A percentile compares a stretch with the other conserved stretches of the same genome.
These are phyloP conservation scores for Monilinia fructigena DNA, from an alignment of 2,329 filamentous ascomycete species.

Conservation along the genomic window DNA sequence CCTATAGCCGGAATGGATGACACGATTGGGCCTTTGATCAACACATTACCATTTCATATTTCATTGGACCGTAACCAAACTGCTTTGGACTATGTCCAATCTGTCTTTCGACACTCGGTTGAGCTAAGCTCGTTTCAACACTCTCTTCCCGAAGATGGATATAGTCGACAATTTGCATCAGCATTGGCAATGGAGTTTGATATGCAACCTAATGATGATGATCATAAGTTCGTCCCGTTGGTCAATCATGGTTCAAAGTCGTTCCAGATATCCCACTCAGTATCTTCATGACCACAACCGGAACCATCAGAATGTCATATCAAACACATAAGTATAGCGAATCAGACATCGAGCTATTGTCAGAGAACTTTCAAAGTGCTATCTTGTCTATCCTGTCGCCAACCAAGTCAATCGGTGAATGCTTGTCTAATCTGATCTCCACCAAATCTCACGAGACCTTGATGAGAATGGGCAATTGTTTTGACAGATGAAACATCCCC, in stretches of 20 bases:
- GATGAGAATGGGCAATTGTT: conserved; percentile 20
- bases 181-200: conserved; percentile 16
- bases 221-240: conserved; percentile 4
- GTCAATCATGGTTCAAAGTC: conserved; percentile 12
- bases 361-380: neutral
- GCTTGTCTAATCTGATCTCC: conserved; percentile 1
- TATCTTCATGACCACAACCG: conserved; percentile 12
- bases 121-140: conserved; percentile 21
- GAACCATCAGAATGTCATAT: conserved; percentile 17
- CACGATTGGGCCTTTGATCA: conserved; percentile 39
- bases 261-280: conserved; percentile 18
- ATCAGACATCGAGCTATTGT: neutral
- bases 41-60: conserved; percentile 24
- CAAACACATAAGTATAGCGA: conserved; percentile 8
- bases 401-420: neutral
- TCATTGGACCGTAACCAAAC: conserved; percentile 6
- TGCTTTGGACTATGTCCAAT: conserved; percentile 18
- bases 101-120: conserved; percentile 18
- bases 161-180: conserved; percentile 17
- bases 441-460: neutral
- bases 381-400: conserved; percentile 7
- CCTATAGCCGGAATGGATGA: conserved; percentile 37
- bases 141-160: conserved; percentile 23
- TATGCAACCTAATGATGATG: neutral
- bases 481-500: conserved; percentile 10